These are phyloP conservation scores for Penicillium bialowiezense DNA, from an alignment of 495 filamentous ascomycete genomes.

Conservation along the genomic window DNA sequence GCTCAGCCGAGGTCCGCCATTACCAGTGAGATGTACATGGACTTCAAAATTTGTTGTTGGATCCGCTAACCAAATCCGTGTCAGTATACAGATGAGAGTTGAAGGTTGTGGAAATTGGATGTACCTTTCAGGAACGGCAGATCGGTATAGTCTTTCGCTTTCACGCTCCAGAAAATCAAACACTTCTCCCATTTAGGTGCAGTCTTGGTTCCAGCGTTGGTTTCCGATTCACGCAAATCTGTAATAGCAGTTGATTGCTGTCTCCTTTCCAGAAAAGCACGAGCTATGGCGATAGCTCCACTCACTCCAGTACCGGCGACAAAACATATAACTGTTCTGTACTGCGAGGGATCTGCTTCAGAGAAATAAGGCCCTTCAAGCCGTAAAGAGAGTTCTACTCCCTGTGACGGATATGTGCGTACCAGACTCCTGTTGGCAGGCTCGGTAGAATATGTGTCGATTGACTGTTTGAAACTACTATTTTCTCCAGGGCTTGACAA, in stretches of 20 bases:
- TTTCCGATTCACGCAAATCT: not conserved
- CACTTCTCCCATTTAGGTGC: constrained; percentile 3
- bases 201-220: not conserved
- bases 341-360: constrained; percentile 4
- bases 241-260: not conserved
- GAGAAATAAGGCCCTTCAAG: constrained; percentile 8
- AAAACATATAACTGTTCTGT: constrained; percentile 7
- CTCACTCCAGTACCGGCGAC: constrained; percentile 9
- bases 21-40: constrained; percentile 4
- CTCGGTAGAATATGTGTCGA: not conserved
- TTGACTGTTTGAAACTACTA: not conserved
- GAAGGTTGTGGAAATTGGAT: not conserved
- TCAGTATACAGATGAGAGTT: not conserved
- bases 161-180: constrained; percentile 7
- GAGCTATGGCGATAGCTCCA: constrained; percentile 10
- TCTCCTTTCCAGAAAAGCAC: constrained; percentile 7
- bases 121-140: constrained; percentile 5
- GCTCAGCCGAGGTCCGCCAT: constrained; percentile 3
- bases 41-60: constrained; percentile 3
- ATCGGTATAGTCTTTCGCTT: constrained; percentile 1
- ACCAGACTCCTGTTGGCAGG: not conserved
- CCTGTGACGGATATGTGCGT: not conserved
- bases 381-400: not conserved
- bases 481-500: constrained; percentile 2
- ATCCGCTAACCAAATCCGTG: constrained; percentile 2